Base-by-base conservation (phyloP, 768 basidiomycete species). In the Vararia minispora region DNA sequence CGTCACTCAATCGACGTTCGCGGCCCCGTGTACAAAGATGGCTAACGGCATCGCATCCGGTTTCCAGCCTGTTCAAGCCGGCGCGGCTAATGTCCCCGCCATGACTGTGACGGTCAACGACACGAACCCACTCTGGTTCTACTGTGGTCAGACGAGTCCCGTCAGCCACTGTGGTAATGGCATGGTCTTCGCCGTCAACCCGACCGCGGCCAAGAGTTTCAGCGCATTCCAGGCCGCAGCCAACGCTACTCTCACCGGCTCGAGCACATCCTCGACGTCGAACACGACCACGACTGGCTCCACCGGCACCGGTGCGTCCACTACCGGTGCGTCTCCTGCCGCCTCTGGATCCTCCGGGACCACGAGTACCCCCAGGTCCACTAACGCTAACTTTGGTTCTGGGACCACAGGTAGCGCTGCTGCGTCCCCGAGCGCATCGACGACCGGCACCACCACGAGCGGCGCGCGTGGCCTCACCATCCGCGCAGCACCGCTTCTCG, bases 1-100 rank as follows among this genome's bases (percentile, higher is more conserved):
- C 9, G 60, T 55, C 8, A 61, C 60, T 5, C 57, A 62, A 40
- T 60, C 59, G 7, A 37, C 57, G 3, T 63, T 64, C 41, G 46
- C 50, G 24, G 48, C 48, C 3, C 62, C 62, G 2, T 64, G 62
- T 44, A 34, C 45, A 23, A 22, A 44, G 1, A 31, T 54, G 21
- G 18, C 40, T 0, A 36, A 24, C 12, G 58, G 59, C 18, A 27
- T 46, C 12, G 43, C 53, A 29, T 60, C 59, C 6, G 52, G 52
- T 11, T 60, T 52, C 58, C 52, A 48, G 34, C 45, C 47, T 12
- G 50, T 54, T 8, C 13, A 35, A 11, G 41, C 47, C n/a, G 26
- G 14, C 24, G 42, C 44, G 7, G 28, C 41, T 1, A 6, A 11
- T 4, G 24, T 33, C 3, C 52, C 52, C 5, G 17, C 33, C 1